Percentiles rank a stretch among this genome's conserved stretches.
Conservation (phyloP, 1,284 basidiomycete species). For the Inonotus obliquus region DNA sequence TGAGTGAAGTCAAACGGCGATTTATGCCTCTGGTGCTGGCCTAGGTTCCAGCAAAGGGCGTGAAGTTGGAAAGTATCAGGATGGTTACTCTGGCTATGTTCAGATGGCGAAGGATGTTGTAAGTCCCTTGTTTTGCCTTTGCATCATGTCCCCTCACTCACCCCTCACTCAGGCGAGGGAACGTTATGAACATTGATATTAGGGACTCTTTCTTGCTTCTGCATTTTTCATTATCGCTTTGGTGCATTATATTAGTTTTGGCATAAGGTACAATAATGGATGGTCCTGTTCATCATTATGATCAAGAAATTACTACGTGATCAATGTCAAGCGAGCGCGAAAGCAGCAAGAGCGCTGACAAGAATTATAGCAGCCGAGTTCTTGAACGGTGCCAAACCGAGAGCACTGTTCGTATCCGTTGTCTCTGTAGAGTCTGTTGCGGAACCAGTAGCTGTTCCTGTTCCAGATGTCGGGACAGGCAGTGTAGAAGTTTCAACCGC, state of each 20-base stretch:
- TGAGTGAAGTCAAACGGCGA: conserved; percentile 59
- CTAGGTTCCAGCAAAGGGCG: conserved; percentile 85
- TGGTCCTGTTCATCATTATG: background rate
- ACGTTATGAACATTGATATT: conserved; percentile 28
- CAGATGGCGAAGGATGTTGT: conserved; percentile 66
- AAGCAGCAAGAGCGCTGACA: background rate
- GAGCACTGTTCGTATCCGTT: background rate
- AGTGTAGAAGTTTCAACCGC: conserved; percentile 62
- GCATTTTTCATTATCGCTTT: background rate
- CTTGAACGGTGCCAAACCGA: background rate
- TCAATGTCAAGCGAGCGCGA: conserved; percentile 3
- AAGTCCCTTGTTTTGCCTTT: conserved; percentile 23
- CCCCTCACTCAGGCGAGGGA: conserved; percentile 41
- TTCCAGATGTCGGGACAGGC: conserved; percentile 28
- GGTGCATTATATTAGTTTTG: background rate
- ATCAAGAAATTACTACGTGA: background rate
- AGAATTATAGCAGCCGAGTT: background rate
- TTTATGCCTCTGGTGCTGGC: conserved; percentile 83
- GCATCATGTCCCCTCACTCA: conserved; percentile 18
- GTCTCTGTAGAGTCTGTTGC: background rate
- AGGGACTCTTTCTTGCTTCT: background rate
- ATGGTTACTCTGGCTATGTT: conserved; percentile 68
- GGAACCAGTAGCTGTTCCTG: conserved; percentile 14
- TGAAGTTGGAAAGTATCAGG: conserved; percentile 72
- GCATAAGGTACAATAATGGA: background rate